Percentiles rank a stretch among this genome's conserved stretches.
These are phyloP conservation scores for Camelina neglecta DNA, from an alignment of 345 rosid genomes.

Conservation along the genomic window DNA sequence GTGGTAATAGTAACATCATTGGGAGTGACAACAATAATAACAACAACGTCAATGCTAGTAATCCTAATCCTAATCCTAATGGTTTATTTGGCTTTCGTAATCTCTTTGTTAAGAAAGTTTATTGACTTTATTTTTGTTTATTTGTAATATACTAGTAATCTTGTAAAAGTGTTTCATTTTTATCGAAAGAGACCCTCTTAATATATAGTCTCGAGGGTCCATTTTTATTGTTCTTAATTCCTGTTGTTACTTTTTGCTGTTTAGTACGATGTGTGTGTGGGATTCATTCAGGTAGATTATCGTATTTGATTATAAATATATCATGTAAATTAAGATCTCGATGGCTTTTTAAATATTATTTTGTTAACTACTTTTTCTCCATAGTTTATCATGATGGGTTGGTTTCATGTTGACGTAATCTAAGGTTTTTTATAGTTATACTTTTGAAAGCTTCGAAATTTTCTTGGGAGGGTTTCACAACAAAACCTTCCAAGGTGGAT, in stretches of 20 bases:
- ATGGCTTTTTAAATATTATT: not conserved
- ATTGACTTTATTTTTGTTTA: conserved; percentile 38
- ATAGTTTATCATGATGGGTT: not conserved
- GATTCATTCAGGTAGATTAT: conserved; percentile 31
- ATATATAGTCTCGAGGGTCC: conserved; percentile 33
- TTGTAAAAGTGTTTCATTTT: conserved; percentile 1
- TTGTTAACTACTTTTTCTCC: too few species aligned
- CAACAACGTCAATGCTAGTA: conserved; percentile 3
- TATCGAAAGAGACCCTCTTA: conserved; percentile 1
- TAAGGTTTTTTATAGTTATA: not conserved
- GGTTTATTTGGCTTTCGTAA: conserved; percentile 66
- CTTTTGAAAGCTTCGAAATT: too few species aligned
- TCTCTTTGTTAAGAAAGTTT: conserved; percentile 73
- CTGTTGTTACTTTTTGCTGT: conserved; percentile 31
- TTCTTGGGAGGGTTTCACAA: too few species aligned
- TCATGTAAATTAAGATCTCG: conserved; percentile 35
- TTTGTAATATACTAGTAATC: not conserved
- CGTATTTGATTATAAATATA: conserved; percentile 29
- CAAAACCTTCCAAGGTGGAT: not conserved
- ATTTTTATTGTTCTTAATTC: conserved; percentile 5
- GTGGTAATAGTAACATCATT: conserved; percentile 32
- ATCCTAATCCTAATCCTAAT: conserved; percentile 42
- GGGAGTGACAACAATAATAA: conserved; percentile 19
- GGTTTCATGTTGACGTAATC: not conserved
- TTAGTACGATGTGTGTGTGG: conserved; percentile 34